A percentile compares a stretch with the other conserved stretches of the same genome.
Conservation (phyloP, 352 stramenopile species). For the Globisporangium solare region DNA sequence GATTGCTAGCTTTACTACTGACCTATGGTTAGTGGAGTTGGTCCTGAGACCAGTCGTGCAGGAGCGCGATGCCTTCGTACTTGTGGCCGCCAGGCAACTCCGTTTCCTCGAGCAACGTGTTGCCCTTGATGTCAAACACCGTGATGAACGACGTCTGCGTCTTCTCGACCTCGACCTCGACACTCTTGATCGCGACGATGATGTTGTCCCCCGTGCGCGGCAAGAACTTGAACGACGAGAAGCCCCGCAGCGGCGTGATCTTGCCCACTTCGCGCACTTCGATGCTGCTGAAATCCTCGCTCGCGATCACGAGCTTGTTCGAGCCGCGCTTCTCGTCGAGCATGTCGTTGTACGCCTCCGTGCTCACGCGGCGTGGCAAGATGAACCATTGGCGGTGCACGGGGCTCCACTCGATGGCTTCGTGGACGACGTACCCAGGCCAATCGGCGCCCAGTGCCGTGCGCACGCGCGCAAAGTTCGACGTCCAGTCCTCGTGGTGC, state of each 20-base stretch:
- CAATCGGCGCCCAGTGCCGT: conserved; percentile 85
- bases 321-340: conserved; percentile 91
- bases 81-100: conserved; percentile 89
- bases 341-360: conserved; percentile 94
- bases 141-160: conserved; percentile 92
- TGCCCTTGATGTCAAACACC: conserved; percentile 90
- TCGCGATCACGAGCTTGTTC: conserved; percentile 88
- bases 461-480: conserved; percentile 91
- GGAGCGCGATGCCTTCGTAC: conserved; percentile 92
- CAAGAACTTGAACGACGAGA: conserved; percentile 95
- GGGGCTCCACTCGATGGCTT: conserved; percentile 96
- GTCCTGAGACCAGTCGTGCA: conserved; percentile 65
- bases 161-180: conserved; percentile 88
- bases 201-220: conserved; percentile 85
- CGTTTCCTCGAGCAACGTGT: conserved; percentile 88
- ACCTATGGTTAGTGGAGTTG: conserved; percentile 14
- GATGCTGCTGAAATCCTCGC: conserved; percentile 87
- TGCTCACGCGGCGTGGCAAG: conserved; percentile 94
- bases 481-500: conserved; percentile 92
- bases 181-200: conserved; percentile 93
- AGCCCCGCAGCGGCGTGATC: conserved; percentile 84
- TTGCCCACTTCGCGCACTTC: conserved; percentile 79
- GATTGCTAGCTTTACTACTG: not conserved
- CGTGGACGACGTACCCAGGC: conserved; percentile 96
- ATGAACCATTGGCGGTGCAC: conserved; percentile 97